Evolutionary conservation across 2,329 filamentous ascomycete genomes (phyloP), one percentile per base, ranked within the genome.

Genomic region (Macrophomina pseudophaseolina): DNA sequence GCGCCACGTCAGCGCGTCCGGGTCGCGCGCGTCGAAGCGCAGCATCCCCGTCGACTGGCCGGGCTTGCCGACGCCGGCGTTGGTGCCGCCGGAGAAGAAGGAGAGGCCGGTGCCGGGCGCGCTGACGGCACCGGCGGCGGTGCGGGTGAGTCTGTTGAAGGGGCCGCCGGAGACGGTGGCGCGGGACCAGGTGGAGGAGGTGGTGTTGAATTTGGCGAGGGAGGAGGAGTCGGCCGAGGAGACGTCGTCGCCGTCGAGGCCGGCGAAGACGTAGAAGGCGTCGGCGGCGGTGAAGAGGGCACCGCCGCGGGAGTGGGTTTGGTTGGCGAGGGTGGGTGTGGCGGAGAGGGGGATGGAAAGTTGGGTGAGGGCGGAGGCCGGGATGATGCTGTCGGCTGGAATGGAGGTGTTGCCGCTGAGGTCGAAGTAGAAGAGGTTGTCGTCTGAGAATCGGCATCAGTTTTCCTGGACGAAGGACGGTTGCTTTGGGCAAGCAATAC

Each of bases 101-200:
- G 58, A 62, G 5, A 62, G 58, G 30, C 58, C 58, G 16, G 42
- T 49, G 30, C 9, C 38, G 58, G 58, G 58, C 1, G 49, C 33
- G n/a, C 58, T 62, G 44, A 18, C 58, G 44, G 32, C 11, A n/a
- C 58, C 42, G 32, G 58, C 9, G 58, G 38, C 38, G 44, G 49
- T 42, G 44, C 58, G 58, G 44, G 49, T 62, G 42, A 62, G 58
- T 12, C 28, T 49, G 58, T 62, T 62, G 42, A 38, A 49, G n/a
- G 49, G 18, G 44, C 42, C 58, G 58, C 58, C 58, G 30, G 58
- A 49, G 6, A 49, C 58, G 30, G 44, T 38, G 32, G 38, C 42
- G 44, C 58, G 35, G 32, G 58, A 49, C 58, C 58, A 62, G 7
- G 35, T 32, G n/a, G 28, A 38, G 58, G 42, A 49, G 11, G 58